A percentile compares a stretch with the other conserved stretches of the same genome.
phyloP scores from a whole-genome alignment of 2,329 filamentous ascomycete species.

The Metarhizium rileyi region DNA sequence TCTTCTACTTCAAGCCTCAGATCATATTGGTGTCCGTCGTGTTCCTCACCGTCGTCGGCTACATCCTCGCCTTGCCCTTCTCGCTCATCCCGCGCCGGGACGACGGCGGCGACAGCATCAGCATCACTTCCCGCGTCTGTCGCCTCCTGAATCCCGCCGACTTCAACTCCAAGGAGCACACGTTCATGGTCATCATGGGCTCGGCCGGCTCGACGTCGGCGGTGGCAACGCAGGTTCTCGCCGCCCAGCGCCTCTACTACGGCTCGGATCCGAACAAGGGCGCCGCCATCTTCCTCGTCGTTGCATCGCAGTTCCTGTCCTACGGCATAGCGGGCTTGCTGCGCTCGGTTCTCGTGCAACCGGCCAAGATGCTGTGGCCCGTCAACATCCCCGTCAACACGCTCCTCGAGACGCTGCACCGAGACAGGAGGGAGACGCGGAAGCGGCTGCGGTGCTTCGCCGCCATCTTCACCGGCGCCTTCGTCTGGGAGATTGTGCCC shows the following conservation, averaged over 20 bases:
- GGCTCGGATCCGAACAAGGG: conserved; percentile 38
- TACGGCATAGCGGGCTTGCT: conserved; percentile 43
- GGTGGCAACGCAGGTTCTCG: conserved; percentile 35
- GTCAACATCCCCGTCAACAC: conserved; percentile 20
- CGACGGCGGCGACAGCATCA: neutral
- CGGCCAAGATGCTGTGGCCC: conserved; percentile 42
- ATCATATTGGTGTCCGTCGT: conserved; percentile 15
- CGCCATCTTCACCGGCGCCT: conserved; percentile 26
- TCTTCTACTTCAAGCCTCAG: conserved; percentile 17
- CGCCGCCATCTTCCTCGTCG: conserved; percentile 36
- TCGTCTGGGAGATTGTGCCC: conserved; percentile 39
- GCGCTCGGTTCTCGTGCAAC: conserved; percentile 41
- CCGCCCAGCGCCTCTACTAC: conserved; percentile 37
- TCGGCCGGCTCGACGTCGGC: conserved; percentile 25
- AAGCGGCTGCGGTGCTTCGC: conserved; percentile 31
- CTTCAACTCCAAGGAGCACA: conserved; percentile 47
- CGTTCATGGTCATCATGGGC: conserved; percentile 46
- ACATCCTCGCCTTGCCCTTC: conserved; percentile 7
- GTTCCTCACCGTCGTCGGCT: conserved; percentile 15
- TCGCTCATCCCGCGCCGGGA: conserved; percentile 9
- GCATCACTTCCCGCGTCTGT: conserved; percentile 6
- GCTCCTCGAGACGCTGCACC: conserved; percentile 20
- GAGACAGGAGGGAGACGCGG: conserved; percentile 21
- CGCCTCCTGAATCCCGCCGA: conserved; percentile 36
- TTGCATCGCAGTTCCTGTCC: conserved; percentile 44